These are phyloP conservation scores for Sugiyamaella lignohabitans DNA, from an alignment of 805 yeast species.

Conservation along the genomic window DNA sequence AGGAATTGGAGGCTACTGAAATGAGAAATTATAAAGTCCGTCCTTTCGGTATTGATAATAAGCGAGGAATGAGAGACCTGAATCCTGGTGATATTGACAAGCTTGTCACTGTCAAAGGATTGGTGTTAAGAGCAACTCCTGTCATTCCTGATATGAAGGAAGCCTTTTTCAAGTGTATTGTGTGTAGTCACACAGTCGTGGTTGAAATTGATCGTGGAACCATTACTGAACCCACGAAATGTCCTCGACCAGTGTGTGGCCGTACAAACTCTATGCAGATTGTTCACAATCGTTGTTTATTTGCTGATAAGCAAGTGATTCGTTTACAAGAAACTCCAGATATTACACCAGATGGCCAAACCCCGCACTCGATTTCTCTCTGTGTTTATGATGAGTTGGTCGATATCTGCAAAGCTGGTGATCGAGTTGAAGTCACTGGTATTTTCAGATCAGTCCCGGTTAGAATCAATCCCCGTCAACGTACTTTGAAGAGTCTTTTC, in stretches of 20 bases:
- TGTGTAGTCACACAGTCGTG: constrained; percentile 86
- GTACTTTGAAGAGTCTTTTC: constrained; percentile 76
- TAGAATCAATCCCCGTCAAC: constrained; percentile 74
- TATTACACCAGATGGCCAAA: constrained; percentile 94
- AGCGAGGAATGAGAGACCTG: constrained; percentile 79
- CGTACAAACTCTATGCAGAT: constrained; percentile 82
- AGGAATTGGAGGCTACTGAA: constrained; percentile 61
- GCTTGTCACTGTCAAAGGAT: constrained; percentile 82
- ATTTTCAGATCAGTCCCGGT: constrained; percentile 91
- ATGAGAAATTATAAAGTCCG: constrained; percentile 78
- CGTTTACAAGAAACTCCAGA: constrained; percentile 95
- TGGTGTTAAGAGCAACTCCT: constrained; percentile 81
- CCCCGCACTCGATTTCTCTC: constrained; percentile 91
- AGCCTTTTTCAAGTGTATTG: constrained; percentile 91
- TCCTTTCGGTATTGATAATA: constrained; percentile 71
- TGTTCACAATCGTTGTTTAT: constrained; percentile 85
- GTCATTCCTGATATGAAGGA: constrained; percentile 97
- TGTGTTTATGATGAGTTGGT: constrained; percentile 96
- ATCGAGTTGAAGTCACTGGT: constrained; percentile 91
- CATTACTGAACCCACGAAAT: constrained; percentile 84
- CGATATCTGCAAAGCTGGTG: constrained; percentile 94
- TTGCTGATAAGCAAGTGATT: constrained; percentile 92
- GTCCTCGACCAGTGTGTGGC: constrained; percentile 85
- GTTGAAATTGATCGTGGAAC: constrained; percentile 94
- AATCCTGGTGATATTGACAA: constrained; percentile 95